Evolutionary conservation across 176 grass and related monocot species (phyloP), one percentile per base, ranked within the genome.

Genomic region (Phyllostachys edulis): DNA sequence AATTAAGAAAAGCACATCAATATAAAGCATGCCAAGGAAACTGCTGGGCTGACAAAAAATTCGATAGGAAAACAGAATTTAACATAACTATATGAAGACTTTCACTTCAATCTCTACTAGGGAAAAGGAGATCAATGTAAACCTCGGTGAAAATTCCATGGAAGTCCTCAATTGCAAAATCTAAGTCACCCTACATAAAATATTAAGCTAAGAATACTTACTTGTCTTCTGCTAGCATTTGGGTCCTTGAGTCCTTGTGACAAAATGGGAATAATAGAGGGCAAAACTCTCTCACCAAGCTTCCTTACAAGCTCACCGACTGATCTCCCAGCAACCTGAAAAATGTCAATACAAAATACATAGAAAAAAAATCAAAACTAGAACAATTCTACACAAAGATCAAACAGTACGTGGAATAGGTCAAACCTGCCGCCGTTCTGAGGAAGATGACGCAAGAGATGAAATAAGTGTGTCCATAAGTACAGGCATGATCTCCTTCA

Each of bases 401-500:
- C 23, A 67, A 84, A 74, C n/a, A 81, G 17, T 55, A 65, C 37
- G 76, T 37, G 62, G 51, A 74, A 67, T 40, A 85, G 54, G 29
- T 57, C 67, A 73, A 82, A 98, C 95, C 95, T 98, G 96, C 17
- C 91, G 89, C 52, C 96, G 91, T 89, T 98, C 96, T 24, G 52
- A 95, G 67, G 96, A 95, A 85, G 93, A 89, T 74, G 96, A 98
- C 15, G 96, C 96, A 81, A 98, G 93, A 87, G 96, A 98, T 60
- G 89, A 95, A 82, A 98, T 98, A 44, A 98, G 89, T 20, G 91
- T 98, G 79, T 91, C 90, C 96, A 98, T 98, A 63, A 98, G 82
- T 75, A 98, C 91, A 65, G 93, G 91, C 96, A 98, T 98, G 75
- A 98, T 98, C 89, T 98, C 96, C 78, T 98, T 98, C 16, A 98